These are phyloP conservation scores for Metarhizium rileyi DNA, from an alignment of 2,329 filamentous ascomycete genomes.

Conservation along the genomic window DNA sequence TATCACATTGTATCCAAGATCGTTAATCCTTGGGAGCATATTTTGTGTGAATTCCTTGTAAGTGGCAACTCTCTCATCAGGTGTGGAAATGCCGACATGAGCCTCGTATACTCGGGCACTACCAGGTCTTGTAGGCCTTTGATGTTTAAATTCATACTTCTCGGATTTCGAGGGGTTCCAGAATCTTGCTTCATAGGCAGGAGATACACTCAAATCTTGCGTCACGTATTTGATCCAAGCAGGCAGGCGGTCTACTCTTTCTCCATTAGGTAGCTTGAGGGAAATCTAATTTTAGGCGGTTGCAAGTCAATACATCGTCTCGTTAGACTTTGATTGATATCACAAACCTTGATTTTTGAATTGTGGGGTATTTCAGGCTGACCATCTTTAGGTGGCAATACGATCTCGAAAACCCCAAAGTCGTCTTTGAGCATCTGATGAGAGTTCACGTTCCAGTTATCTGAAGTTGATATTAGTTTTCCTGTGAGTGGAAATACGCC, in stretches of 20 bases:
- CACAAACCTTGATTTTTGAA: slow-evolving; percentile 81
- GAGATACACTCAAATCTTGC: slow-evolving; percentile 81
- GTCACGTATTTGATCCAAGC: slow-evolving; percentile 98
- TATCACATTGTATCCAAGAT: slow-evolving; percentile 91
- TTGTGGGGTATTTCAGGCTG: slow-evolving; percentile 78
- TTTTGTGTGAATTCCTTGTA: slow-evolving; percentile 96
- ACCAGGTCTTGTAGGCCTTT: slow-evolving; percentile 69
- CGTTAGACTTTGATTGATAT: neutral
- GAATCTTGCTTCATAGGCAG: slow-evolving; percentile 88
- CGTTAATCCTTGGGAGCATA: slow-evolving; percentile 83
- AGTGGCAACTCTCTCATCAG: slow-evolving; percentile 77
- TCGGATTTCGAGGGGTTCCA: slow-evolving; percentile 82
- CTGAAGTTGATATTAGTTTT: slow-evolving; percentile 34
- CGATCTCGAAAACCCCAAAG: slow-evolving; percentile 82
- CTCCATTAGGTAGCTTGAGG: slow-evolving; percentile 67
- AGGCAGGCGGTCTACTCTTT: slow-evolving; percentile 78
- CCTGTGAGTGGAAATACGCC: too few relatives aligned
- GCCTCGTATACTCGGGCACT: slow-evolving; percentile 95
- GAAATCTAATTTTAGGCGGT: slow-evolving; percentile 52
- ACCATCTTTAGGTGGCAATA: slow-evolving; percentile 62
- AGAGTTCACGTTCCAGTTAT: slow-evolving; percentile 75
- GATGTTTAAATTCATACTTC: slow-evolving; percentile 76
- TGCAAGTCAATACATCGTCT: neutral
- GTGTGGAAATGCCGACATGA: slow-evolving; percentile 95
- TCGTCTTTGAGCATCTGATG: slow-evolving; percentile 80